phyloP scores from a whole-genome alignment of 352 stramenopile species.

The Aphanomyces invadans region DNA sequence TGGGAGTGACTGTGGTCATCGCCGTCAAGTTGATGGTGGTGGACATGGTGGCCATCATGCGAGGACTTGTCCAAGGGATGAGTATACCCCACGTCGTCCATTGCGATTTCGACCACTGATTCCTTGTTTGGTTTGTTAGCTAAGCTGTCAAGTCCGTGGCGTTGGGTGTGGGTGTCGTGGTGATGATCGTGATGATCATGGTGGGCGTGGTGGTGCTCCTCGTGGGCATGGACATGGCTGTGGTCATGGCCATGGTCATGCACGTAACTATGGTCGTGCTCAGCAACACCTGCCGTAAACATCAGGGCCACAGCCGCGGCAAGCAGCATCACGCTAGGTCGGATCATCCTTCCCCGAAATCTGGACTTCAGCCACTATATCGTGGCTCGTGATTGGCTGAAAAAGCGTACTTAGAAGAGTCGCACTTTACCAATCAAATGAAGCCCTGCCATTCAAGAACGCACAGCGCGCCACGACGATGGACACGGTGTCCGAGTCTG shows the following conservation, averaged over 20 bases:
- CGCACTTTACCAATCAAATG: not conserved
- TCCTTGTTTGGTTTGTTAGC: not conserved
- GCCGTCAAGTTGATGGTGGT: constrained; percentile 27
- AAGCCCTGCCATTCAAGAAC: not conserved
- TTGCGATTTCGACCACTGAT: not conserved
- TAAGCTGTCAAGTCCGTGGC: not conserved
- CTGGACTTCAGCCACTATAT: not conserved
- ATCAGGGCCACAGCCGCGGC: not conserved
- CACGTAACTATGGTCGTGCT: not conserved
- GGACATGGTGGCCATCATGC: constrained; percentile 28
- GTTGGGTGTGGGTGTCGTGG: not conserved
- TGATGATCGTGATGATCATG: constrained; percentile 11
- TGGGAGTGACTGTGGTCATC: constrained; percentile 28
- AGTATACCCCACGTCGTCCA: not conserved
- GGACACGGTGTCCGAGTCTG: not conserved
- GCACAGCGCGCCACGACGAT: not conserved
- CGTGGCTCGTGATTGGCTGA: not conserved
- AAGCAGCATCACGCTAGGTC: not conserved
- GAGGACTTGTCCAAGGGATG: not conserved
- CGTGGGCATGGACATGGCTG: not conserved
- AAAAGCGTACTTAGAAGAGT: not conserved
- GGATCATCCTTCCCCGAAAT: not conserved
- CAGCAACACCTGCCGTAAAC: not conserved
- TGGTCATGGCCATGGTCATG: constrained; percentile 1
- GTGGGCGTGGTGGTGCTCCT: not conserved